Conservation (phyloP, 2,329 filamentous ascomycete species). For the Fusarium clavum region DNA sequence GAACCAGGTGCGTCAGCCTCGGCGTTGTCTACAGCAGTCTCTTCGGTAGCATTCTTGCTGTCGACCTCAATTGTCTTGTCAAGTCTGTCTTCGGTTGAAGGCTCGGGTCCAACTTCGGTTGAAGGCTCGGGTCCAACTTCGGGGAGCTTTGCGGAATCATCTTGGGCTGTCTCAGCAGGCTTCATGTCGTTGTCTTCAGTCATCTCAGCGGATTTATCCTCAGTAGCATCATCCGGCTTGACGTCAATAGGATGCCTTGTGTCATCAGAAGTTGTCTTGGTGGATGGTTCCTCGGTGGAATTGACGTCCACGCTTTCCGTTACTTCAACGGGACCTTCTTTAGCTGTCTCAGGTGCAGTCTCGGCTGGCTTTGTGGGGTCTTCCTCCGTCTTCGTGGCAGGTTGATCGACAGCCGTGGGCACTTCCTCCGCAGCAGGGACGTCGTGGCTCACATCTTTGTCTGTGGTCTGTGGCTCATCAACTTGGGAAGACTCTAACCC, state of each 20-base stretch:
- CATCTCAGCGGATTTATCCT: background rate
- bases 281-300: background rate
- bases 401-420: constrained; percentile 1
- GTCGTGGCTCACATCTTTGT: constrained; percentile 3
- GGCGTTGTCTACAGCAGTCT: constrained; percentile 9
- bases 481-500: constrained; percentile 42
- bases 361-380: background rate
- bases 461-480: constrained; percentile 23
- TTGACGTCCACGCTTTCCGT: constrained; percentile 2
- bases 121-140: background rate
- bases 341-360: background rate
- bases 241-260: constrained; percentile 3
- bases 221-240: background rate
- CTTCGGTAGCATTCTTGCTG: background rate
- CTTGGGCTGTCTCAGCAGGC: background rate
- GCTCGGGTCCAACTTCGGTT: background rate
- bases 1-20: constrained; percentile 17
- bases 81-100: constrained; percentile 4
- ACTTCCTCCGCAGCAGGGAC: background rate
- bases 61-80: background rate
- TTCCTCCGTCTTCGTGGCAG: background rate
- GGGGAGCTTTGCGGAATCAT: background rate
- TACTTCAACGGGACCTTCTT: background rate
- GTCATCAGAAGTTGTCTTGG: background rate
- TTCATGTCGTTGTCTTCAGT: background rate